Evolutionary conservation across 805 yeast genomes (phyloP).

Genomic region (Lipomyces lipofer): DNA sequence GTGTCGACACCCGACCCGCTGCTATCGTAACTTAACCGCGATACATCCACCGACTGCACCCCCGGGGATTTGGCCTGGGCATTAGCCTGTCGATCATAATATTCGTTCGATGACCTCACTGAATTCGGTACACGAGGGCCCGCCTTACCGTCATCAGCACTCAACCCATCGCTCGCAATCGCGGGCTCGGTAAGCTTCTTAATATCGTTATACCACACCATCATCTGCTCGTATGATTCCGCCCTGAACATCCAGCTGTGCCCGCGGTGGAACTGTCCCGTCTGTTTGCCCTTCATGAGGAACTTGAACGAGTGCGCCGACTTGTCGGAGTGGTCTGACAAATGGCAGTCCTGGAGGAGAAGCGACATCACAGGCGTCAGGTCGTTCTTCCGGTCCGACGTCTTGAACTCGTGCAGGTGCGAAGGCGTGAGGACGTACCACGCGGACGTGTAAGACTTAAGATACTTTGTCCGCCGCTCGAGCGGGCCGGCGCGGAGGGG

Average conservation of each 20-base stretch:
- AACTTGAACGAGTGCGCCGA: conserved; percentile 53
- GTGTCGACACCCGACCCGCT: conserved; percentile 1
- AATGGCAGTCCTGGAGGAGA: conserved; percentile 72
- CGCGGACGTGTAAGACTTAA: conserved; percentile 87
- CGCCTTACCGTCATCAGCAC: too few relatives aligned
- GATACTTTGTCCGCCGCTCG: conserved; percentile 86
- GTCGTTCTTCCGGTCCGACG: conserved; percentile 78
- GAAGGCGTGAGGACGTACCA: conserved; percentile 90
- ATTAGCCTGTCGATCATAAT: too few relatives aligned
- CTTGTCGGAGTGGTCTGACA: conserved; percentile 58
- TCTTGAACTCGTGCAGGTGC: conserved; percentile 86
- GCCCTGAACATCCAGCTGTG: conserved; percentile 96
- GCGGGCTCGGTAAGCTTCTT: conserved; percentile 40
- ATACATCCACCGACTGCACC: background rate
- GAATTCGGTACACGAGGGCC: too few relatives aligned
- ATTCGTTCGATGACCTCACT: conserved; percentile 20
- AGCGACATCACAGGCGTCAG: conserved; percentile 80
- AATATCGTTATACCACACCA: conserved; percentile 80
- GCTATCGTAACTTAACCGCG: background rate
- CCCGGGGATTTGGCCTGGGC: too few relatives aligned
- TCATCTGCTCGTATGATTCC: conserved; percentile 77
- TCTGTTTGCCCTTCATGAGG: conserved; percentile 71
- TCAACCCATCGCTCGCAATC: too few relatives aligned
- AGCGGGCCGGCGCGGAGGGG: conserved; percentile 75
- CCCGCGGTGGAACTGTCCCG: conserved; percentile 72